Conservation (phyloP, 805 yeast genomes). For the Candida nemodendra region DNA sequence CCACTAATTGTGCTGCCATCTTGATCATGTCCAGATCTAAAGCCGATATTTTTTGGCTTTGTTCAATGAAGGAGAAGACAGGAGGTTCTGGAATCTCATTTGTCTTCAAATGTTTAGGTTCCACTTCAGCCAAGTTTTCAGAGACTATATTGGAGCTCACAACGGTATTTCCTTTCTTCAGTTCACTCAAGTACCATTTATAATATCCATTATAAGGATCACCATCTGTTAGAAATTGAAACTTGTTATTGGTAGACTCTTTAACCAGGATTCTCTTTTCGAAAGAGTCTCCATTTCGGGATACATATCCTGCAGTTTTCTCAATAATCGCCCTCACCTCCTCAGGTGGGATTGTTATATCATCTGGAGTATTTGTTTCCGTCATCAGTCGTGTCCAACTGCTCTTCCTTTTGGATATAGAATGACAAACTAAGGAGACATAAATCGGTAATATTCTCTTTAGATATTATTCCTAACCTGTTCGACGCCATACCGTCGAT, state of each 20-base stretch:
- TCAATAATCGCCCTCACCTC: slow-evolving; percentile 52
- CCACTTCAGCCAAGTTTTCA: slow-evolving; percentile 3
- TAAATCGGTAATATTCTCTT: too few species aligned
- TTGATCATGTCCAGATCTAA: slow-evolving; percentile 70
- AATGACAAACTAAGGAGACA: too few species aligned
- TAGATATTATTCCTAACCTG: neutral
- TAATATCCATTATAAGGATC: slow-evolving; percentile 63
- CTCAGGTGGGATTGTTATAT: slow-evolving; percentile 54
- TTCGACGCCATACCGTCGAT: slow-evolving; percentile 4
- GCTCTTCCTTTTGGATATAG: too few species aligned
- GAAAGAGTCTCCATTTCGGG: slow-evolving; percentile 64
- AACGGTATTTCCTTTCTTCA: slow-evolving; percentile 25
- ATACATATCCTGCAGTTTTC: slow-evolving; percentile 70
- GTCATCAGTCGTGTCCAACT: neutral
- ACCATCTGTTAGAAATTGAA: slow-evolving; percentile 57
- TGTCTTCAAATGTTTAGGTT: neutral
- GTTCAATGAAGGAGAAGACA: slow-evolving; percentile 28
- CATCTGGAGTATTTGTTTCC: slow-evolving; percentile 31
- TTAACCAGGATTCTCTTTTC: slow-evolving; percentile 52
- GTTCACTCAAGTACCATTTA: slow-evolving; percentile 40
- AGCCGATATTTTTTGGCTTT: slow-evolving; percentile 45
- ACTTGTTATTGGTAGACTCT: slow-evolving; percentile 50
- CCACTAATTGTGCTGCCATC: slow-evolving; percentile 66
- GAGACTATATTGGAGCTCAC: slow-evolving; percentile 1
- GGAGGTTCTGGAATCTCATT: slow-evolving; percentile 11